A percentile compares a stretch with the other conserved stretches of the same genome.
These are phyloP conservation scores for Xylaria hypoxylon DNA, from an alignment of 2,329 filamentous ascomycete genomes.

Conservation along the genomic window DNA sequence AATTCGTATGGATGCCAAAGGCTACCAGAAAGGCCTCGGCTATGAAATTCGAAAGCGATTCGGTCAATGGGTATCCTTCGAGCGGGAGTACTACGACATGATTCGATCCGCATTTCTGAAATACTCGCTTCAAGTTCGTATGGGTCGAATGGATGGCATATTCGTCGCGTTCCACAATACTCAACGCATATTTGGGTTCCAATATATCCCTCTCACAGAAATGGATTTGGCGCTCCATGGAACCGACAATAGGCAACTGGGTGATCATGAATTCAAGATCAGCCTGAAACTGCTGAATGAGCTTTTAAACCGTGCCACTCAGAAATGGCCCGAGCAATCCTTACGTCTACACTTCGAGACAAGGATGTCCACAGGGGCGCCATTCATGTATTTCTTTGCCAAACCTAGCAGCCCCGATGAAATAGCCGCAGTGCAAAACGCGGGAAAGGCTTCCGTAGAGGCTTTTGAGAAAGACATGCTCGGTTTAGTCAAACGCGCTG, in stretches of 20 bases:
- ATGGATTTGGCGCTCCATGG: slow-evolving; percentile 95
- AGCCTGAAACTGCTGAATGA: slow-evolving; percentile 85
- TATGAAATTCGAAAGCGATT: slow-evolving; percentile 85
- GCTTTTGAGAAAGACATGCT: slow-evolving; percentile 75
- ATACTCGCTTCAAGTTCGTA: slow-evolving; percentile 94
- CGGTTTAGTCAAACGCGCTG: slow-evolving; percentile 57
- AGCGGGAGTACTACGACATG: slow-evolving; percentile 97
- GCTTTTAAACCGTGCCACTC: slow-evolving; percentile 78
- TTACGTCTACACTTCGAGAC: slow-evolving; percentile 87
- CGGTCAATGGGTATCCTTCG: slow-evolving; percentile 89
- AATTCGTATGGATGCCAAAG: slow-evolving; percentile 85
- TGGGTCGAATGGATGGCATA: slow-evolving; percentile 98
- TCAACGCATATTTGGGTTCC: slow-evolving; percentile 95
- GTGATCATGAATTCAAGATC: slow-evolving; percentile 85
- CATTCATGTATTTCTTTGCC: slow-evolving; percentile 89
- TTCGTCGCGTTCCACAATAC: slow-evolving; percentile 98
- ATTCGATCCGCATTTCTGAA: slow-evolving; percentile 94
- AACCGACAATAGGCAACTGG: slow-evolving; percentile 71
- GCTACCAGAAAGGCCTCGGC: slow-evolving; percentile 79
- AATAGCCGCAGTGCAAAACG: slow-evolving; percentile 78
- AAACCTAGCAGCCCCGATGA: slow-evolving; percentile 82
- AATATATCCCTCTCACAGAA: slow-evolving; percentile 87
- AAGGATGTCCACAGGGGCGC: slow-evolving; percentile 62
- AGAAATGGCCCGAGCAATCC: slow-evolving; percentile 79
- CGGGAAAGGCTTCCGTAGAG: slow-evolving; percentile 72